phyloP scores from a whole-genome alignment of 768 basidiomycete species.

The Kwoniella dejecticola region DNA sequence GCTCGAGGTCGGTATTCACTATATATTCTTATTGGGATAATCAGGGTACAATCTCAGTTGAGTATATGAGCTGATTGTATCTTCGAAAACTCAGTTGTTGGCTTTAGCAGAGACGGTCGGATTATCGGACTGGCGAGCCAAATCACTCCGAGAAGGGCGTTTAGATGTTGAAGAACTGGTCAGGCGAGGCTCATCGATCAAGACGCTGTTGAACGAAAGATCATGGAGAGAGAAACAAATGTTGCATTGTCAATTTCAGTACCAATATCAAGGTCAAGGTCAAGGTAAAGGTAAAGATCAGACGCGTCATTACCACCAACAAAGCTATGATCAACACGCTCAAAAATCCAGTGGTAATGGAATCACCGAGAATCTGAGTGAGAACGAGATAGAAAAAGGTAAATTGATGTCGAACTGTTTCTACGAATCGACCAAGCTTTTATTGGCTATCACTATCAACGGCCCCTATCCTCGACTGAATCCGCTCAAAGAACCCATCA shows the following conservation, averaged over 20 bases:
- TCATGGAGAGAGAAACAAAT: not conserved
- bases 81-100: not conserved
- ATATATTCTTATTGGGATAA: not conserved
- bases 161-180: constrained; percentile 8
- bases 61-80: not conserved
- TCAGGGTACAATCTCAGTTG: not conserved
- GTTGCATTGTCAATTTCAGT: not conserved
- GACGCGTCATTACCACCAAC: too few relatives aligned
- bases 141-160: not conserved
- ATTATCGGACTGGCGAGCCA: not conserved
- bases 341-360: too few relatives aligned
- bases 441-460: constrained; percentile 2
- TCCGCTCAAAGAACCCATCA: not conserved
- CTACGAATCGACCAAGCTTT: not conserved
- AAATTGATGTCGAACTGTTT: not conserved
- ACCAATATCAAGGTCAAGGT: too few relatives aligned
- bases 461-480: not conserved
- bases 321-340: too few relatives aligned
- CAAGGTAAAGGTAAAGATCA: too few relatives aligned
- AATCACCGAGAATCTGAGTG: too few relatives aligned
- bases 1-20: too few relatives aligned
- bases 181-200: not conserved
- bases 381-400: not conserved
- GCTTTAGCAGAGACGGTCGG: constrained; percentile 1
- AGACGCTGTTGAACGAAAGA: not conserved